phyloP scores from a whole-genome alignment of 306 rosid genomes.

The Malus domestica region ASM211411v1 NC_041799.1:583001-583500 shows the following conservation, averaged over 20 bases:
- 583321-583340: neutral
- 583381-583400: neutral
- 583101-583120: conserved; percentile 29
- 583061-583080: conserved; percentile 33
- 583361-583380: neutral
- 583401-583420: neutral
- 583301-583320: neutral
- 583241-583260: neutral
- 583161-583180: neutral
- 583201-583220: neutral
- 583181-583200: neutral
- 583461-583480: neutral
- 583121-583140: neutral
- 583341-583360: neutral
- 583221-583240: neutral
- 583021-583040: no score
- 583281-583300: neutral
- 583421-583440: neutral
- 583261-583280: neutral
- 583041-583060: conserved; percentile 41
- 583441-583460: neutral
- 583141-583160: neutral
- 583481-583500: neutral
- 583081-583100: conserved; percentile 43
- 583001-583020: neutral